Base-by-base conservation (phyloP, 2,329 filamentous ascomycete species). In the Penicillium aurantiogriseum region DNA sequence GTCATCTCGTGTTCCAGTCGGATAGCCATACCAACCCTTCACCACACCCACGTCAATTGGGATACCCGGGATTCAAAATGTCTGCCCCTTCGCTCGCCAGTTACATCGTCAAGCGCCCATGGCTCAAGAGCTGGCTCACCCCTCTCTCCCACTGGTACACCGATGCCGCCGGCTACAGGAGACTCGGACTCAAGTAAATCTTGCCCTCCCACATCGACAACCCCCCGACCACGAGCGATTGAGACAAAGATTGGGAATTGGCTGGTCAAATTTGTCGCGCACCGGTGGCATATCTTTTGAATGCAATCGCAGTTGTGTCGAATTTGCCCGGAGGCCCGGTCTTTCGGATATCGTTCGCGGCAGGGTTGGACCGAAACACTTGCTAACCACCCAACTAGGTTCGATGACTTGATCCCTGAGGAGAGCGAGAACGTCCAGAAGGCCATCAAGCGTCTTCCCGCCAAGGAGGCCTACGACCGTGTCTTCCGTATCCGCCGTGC, bases 401-500 rank as follows among this genome's bases (percentile, higher is more conserved):
- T 88, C 83, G 94, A 99, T 79, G 94, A 99, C 77, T 81, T 99
- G 76, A 90, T 97, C 76, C 86, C 90, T 75, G 94, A 99, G 80
- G 94, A 99, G 82, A 89, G 85, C 82, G 90, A 94, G 71, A 80
- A 83, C 57, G 91, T 96, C 71, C 88, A 94, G 78, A 85, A 88
- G 69, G 94, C 94, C 63, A 85, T 99, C 73, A 90, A 90, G 85
- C 91, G 94, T 76, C 89, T 99, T 62, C 86, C 90, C 57, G 85
- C 91, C 71, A 91, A 95, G 83, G 91, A 94, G 76, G 85, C 88
- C 71, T 97, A 97, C 81, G 94, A 99, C 82, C 93, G 94, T 77
- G 87, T 97, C 76, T 99, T 92, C 88, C 92, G 94, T 74, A 86
- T 99, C 79, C 91, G 94, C 81, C 88, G 94, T 80, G 93, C 94